Percentiles rank a stretch among this genome's conserved stretches.
These are phyloP conservation scores for Sporisorium graminicola DNA, from an alignment of 1,284 basidiomycete species.

Conservation along the genomic window DNA sequence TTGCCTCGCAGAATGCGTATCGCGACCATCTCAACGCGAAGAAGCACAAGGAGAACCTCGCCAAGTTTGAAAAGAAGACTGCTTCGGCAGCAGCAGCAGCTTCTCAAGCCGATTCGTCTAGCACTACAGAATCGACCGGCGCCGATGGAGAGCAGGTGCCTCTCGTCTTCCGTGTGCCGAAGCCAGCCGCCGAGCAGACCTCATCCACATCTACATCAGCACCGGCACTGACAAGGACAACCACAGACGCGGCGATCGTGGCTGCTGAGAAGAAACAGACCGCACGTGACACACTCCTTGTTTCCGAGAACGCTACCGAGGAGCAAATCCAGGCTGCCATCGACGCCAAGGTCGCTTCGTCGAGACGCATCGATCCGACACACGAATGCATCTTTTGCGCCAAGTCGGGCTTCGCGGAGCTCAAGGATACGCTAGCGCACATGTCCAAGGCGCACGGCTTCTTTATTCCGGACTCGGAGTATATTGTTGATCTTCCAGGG, in stretches of 20 bases:
- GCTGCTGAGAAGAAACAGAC: slow-evolving; percentile 38
- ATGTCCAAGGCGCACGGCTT: slow-evolving; percentile 92
- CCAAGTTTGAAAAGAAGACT: slow-evolving; percentile 70
- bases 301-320: slow-evolving; percentile 56
- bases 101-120: slow-evolving; percentile 1
- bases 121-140: not conserved
- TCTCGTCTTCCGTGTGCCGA: slow-evolving; percentile 46
- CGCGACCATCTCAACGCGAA: slow-evolving; percentile 87
- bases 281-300: slow-evolving; percentile 38
- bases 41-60: slow-evolving; percentile 87
- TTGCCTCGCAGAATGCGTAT: slow-evolving; percentile 90
- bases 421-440: slow-evolving; percentile 82
- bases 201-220: slow-evolving; percentile 7
- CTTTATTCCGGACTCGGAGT: slow-evolving; percentile 94
- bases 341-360: slow-evolving; percentile 61
- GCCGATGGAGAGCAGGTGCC: slow-evolving; percentile 33
- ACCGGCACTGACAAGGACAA: slow-evolving; percentile 8
- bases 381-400: slow-evolving; percentile 82
- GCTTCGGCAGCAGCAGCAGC: not conserved
- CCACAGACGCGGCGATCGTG: slow-evolving; percentile 20
- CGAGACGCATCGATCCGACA: slow-evolving; percentile 60
- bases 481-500: slow-evolving; percentile 85
- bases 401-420: slow-evolving; percentile 73
- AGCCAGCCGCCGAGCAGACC: slow-evolving; percentile 14
- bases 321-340: slow-evolving; percentile 63